Evolutionary conservation across 2,329 filamentous ascomycete species (phyloP).

Genomic region (Paradendryphiella salina): DNA sequence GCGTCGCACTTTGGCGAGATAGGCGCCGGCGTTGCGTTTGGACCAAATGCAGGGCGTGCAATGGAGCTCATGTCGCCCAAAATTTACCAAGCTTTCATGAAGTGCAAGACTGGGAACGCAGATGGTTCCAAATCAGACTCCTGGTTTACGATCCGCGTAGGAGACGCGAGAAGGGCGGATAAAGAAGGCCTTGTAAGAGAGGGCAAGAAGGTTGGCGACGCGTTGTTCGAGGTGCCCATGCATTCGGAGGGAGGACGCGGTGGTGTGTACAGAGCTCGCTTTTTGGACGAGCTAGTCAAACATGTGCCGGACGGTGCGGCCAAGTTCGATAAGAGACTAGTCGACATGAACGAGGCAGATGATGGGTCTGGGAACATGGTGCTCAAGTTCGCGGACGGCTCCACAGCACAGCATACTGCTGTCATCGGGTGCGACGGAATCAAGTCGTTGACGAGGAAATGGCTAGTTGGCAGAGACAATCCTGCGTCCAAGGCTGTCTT

Average conservation of each 20-base stretch:
- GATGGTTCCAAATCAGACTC: slow-evolving; percentile 26
- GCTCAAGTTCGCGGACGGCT: slow-evolving; percentile 54
- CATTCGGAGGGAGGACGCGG: slow-evolving; percentile 33
- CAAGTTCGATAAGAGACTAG: slow-evolving; percentile 50
- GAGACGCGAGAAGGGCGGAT: slow-evolving; percentile 38
- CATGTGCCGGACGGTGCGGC: slow-evolving; percentile 52
- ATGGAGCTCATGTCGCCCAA: slow-evolving; percentile 58
- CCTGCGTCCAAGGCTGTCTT: slow-evolving; percentile 55
- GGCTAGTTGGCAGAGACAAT: slow-evolving; percentile 56
- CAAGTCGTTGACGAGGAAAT: slow-evolving; percentile 59
- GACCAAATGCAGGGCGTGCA: slow-evolving; percentile 59
- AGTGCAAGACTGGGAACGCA: slow-evolving; percentile 48
- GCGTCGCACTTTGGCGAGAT: slow-evolving; percentile 60
- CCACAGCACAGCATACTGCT: slow-evolving; percentile 50
- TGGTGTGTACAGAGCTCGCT: slow-evolving; percentile 54
- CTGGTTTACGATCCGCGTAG: slow-evolving; percentile 42
- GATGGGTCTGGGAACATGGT: slow-evolving; percentile 43
- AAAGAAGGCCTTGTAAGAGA: slow-evolving; percentile 34
- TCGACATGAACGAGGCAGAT: slow-evolving; percentile 32
- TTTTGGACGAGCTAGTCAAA: slow-evolving; percentile 56
- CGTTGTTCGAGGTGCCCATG: slow-evolving; percentile 35
- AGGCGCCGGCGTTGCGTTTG: slow-evolving; percentile 61
- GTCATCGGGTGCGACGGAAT: slow-evolving; percentile 69
- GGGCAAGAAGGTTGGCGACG: slow-evolving; percentile 39
- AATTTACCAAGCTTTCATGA: slow-evolving; percentile 47